Percentiles rank a stretch among this genome's conserved stretches.
These are phyloP conservation scores for Balakata baccata DNA, from an alignment of 345 rosid species.

Conservation along the genomic window DNA sequence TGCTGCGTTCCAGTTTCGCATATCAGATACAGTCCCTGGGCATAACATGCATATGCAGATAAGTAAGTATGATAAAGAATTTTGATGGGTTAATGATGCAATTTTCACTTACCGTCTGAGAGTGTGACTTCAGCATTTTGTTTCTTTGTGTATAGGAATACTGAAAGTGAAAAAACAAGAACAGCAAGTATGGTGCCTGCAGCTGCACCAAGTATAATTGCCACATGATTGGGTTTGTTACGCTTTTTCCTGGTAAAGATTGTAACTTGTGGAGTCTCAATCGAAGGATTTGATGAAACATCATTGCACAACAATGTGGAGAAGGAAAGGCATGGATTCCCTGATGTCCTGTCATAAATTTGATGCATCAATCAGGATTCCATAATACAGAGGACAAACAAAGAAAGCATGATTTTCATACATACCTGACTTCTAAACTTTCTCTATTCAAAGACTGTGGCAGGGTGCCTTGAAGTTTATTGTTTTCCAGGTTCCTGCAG, in stretches of 20 bases:
- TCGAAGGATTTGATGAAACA: slow-evolving; percentile 56
- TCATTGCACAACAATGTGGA: slow-evolving; percentile 55
- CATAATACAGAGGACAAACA: slow-evolving; percentile 3
- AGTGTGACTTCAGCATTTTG: slow-evolving; percentile 38
- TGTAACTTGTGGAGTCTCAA: slow-evolving; percentile 77
- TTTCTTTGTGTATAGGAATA: slow-evolving; percentile 43
- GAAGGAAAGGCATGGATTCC: slow-evolving; percentile 78
- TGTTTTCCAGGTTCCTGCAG: slow-evolving; percentile 79
- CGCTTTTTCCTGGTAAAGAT: slow-evolving; percentile 48
- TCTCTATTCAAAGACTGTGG: slow-evolving; percentile 68
- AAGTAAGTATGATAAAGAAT: slow-evolving; percentile 12
- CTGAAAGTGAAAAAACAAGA: slow-evolving; percentile 34
- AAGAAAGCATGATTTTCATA: background rate
- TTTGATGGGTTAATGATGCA: background rate
- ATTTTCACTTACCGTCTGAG: slow-evolving; percentile 44
- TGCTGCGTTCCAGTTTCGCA: slow-evolving; percentile 84
- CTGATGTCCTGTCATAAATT: slow-evolving; percentile 53
- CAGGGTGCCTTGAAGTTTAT: slow-evolving; percentile 66
- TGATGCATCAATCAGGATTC: slow-evolving; percentile 19
- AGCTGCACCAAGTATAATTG: slow-evolving; percentile 52
- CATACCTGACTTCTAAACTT: slow-evolving; percentile 70
- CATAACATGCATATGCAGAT: slow-evolving; percentile 11
- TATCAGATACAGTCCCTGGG: slow-evolving; percentile 47
- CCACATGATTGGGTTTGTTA: slow-evolving; percentile 31
- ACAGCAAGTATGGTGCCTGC: slow-evolving; percentile 58